Base-by-base conservation (phyloP, 2,329 filamentous ascomycete genomes). In the Grosmannia huntii region DNA sequence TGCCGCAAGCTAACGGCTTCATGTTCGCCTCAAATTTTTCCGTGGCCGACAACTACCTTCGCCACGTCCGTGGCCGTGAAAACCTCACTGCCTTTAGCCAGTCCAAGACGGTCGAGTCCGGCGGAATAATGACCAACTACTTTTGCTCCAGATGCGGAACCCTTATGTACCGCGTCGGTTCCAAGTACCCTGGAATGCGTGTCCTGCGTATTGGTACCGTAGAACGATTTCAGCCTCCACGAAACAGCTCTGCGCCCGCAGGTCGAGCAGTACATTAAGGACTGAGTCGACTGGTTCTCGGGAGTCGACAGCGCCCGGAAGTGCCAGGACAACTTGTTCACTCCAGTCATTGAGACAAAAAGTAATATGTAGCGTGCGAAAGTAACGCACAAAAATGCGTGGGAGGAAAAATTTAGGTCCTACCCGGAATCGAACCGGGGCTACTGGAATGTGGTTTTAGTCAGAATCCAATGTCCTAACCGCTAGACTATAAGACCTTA, bases 1-100 rank as follows among this genome's bases (percentile, higher is more conserved):
- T 85, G 81, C 68, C 80, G 72, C 64, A 85, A 85, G 64, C 72
- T 85, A 60, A 84, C 80, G 0, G 79, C 81, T 0, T 82, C 0
- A 82, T 83, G 77, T 83, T 82, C 68, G 76, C 80, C 2, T 77
- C 79, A 57, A 83, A 81, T 68, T 82, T 85, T 65, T 72, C 73
- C 59, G 67, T 83, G 48, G 61, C 65, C 12, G 72, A 81, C 65
- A 64, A 66, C 0, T 59, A 75, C 59, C 62, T 83, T 0, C 73
- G 66, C 53, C 75, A 81, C 62, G 11, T 79, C 0, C 77, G 80
- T 14, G 81, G 82, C 10, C 67, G 69, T 4, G 75, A 79, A 0
- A 76, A 74, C 31, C 71, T 84, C 14, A 78, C 66, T 21, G 62
- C 64, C 1, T 84, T 69, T 59, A 62, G 65, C 4, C 76, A 83